Base-by-base conservation (phyloP, 2,329 filamentous ascomycete species). In the Clonostachys rhizophaga region DNA sequence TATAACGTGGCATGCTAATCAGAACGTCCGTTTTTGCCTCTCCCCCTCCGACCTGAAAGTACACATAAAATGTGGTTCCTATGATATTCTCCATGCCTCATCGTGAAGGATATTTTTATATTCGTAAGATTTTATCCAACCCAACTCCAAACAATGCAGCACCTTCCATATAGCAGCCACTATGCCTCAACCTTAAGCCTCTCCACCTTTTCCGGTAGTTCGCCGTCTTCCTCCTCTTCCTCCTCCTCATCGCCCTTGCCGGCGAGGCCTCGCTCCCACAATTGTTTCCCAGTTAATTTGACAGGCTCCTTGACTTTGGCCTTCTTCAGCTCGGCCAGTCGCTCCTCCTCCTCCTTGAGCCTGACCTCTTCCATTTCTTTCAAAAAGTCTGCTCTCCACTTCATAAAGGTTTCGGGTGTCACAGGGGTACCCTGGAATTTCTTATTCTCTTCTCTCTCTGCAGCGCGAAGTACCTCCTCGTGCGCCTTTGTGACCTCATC, bases 391-490 rank as follows among this genome's bases (percentile, higher is more conserved):
- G 85, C 84, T 47, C 89, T 78, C 94, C 94, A 99, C 55, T 79
- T 81, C 55, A 88, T 62, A 60, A 97, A 99, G 0, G 83, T 84
- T 70, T 96, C 90, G 18, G 83, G 76, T n/a, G 84, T 97, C 17
- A 99, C 94, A 34, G 83, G 77, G 35, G 89, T 89, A 49, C 94
- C 94, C 64, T 95, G 88, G 67, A 99, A 99, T 69, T 96, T 97
- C 58, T 86, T 83, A 65, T 99, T 99, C 74, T 99, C 94, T 65
- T 94, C 91, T 52, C 87, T 84, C 69, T 99, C 94, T 1, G 79
- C 81, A 11, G 74, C 81, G 7, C 75, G 64, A 13, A 70, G 48
- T 13, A 58, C 69, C 60, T 84, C 80, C 54, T 86, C 82, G 4
- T 72, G 70, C 40, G 59, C 75, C 58, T 81, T 78, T 8, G 77